Conservation (phyloP, 2,329 filamentous ascomycete species). For the Penicillium italicum region DNA sequence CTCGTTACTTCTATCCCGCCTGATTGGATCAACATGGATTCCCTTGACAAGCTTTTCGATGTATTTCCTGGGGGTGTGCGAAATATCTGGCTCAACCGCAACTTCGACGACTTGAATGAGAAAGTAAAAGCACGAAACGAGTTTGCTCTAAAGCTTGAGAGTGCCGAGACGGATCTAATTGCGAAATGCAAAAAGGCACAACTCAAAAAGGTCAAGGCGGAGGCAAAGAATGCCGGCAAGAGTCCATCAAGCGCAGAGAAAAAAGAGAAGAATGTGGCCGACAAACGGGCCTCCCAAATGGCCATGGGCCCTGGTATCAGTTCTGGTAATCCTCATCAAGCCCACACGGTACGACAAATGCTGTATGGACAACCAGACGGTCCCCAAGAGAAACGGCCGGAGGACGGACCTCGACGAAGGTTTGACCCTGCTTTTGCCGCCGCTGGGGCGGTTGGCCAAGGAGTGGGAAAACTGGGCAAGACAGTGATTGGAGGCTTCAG, state of each 20-base stretch:
- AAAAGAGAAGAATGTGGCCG: conserved; percentile 50
- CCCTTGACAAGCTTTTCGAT: conserved; percentile 80
- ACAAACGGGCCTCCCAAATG: conserved; percentile 46
- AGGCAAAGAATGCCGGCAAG: conserved; percentile 58
- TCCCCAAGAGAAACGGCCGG: conserved; percentile 10
- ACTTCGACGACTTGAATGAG: conserved; percentile 75
- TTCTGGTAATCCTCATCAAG: conserved; percentile 57
- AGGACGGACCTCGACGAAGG: conserved; percentile 23
- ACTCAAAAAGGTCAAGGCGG: conserved; percentile 64
- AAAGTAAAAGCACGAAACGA: conserved; percentile 75
- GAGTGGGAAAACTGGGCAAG: conserved; percentile 46
- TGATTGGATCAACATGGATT: conserved; percentile 84
- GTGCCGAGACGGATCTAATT: conserved; percentile 80
- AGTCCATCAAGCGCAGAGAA: conserved; percentile 36
- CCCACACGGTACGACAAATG: conserved; percentile 49
- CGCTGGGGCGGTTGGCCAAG: conserved; percentile 52
- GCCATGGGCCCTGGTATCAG: conserved; percentile 51
- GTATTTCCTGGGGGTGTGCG: conserved; percentile 93
- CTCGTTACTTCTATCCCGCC: conserved; percentile 84
- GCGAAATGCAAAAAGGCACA: conserved; percentile 74
- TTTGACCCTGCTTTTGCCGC: conserved; percentile 50
- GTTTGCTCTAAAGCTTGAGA: conserved; percentile 69
- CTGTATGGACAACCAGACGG: conserved; percentile 30
- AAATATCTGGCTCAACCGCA: conserved; percentile 94
- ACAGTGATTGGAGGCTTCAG: conserved; percentile 44